Percentiles rank a stretch among this genome's conserved stretches.
These are phyloP conservation scores for Eutrema heterophyllum DNA, from an alignment of 345 rosid species.

Conservation along the genomic window DNA sequence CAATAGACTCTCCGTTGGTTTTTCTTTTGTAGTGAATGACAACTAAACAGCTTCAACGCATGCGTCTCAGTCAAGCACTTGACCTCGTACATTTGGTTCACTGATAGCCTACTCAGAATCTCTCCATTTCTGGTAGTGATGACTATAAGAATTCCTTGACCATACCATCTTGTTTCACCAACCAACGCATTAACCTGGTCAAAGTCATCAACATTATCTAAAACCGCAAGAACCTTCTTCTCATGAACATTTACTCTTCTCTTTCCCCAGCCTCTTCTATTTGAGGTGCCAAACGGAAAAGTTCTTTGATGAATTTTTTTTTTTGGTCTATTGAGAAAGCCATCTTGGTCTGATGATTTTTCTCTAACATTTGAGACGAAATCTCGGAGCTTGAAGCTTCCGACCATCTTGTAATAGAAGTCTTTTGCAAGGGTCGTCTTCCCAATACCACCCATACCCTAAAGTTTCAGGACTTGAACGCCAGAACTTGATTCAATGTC, in stretches of 20 bases:
- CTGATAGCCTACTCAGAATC: no score
- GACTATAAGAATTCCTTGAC: no score
- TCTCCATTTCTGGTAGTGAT: no score
- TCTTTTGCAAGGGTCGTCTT: constrained; percentile 31
- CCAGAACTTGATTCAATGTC: not conserved
- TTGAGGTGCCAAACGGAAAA: not conserved
- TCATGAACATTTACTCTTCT: constrained; percentile 24
- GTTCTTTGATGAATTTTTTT: constrained; percentile 25
- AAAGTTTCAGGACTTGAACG: constrained; percentile 13
- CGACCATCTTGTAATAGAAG: not conserved
- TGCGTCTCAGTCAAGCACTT: no score
- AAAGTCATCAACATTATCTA: no score
- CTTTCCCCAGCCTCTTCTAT: constrained; percentile 5
- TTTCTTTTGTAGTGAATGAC: no score
- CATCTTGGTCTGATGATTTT: constrained; percentile 10
- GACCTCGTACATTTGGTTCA: no score
- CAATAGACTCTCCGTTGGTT: no score
- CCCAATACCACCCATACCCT: constrained; percentile 41
- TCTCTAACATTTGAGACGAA: constrained; percentile 34
- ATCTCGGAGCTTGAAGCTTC: constrained; percentile 1
- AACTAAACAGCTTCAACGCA: no score
- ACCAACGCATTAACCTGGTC: no score
- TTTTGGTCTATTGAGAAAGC: constrained; percentile 43
- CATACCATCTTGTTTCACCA: no score
- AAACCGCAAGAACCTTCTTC: not conserved